Base-by-base conservation (phyloP, 208 protist genomes). In the Acanthamoeba royreba region DNA sequence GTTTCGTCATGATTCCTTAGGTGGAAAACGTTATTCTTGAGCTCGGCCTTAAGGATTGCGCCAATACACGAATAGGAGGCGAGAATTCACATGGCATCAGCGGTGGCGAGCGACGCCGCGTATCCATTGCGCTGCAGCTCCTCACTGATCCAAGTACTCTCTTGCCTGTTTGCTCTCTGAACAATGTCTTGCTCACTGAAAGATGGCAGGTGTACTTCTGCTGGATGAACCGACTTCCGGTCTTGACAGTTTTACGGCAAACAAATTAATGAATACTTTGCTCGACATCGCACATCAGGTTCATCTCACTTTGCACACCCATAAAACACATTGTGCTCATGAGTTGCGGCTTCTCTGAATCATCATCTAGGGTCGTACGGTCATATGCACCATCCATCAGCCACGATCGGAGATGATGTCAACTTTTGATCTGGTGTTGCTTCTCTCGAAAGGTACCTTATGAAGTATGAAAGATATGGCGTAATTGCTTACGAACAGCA, bases 81-180 rank as follows among this genome's bases (percentile, higher is more conserved):
- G 66, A 81, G 17, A 93, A 86, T 9, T 93, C 85, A 33, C 49
- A 77, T 40, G 95, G 94, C 86, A 96, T 97, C 4, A 95, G 87
- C 35, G 96, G 96, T 58, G 96, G 96, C 74, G 88, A 97, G 43
- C 28, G 93, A 13, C 93, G 92, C 40, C 91, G 96, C 45, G 55
- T 97, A 2, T 33, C 28, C 0, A 97, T 97, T 47, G 96, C 81
- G 19, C 31, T 90, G 46, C 47, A 90, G 83, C 83, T 90, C 4
- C 33, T 90, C 33, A 69, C 83, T 33, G 83, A 90, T 43, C 83
- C 83, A 17, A 79, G 87, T 79, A 79, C 42, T 8, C 28, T 31
- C 53, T 3, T n/a, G 31, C 13, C 13, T n/a, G 2, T 13, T 63
- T n/a, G 5, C 53, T 13, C 11, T n/a, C 13, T n/a, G 5, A 63